Base-by-base conservation (phyloP, 73 alveolate species). In the Diophrys appendiculata region DNA sequence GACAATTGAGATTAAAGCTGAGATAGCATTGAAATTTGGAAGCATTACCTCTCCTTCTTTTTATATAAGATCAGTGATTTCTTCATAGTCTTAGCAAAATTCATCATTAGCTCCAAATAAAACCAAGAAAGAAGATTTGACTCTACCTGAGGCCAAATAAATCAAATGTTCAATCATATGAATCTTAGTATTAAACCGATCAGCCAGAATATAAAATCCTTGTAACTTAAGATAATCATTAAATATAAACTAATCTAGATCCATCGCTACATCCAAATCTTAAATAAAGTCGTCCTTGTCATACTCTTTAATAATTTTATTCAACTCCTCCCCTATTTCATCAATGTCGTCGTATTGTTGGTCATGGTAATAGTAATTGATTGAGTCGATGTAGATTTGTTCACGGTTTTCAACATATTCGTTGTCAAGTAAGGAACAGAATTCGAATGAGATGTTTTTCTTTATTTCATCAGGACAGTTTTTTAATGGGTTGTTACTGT, bases 111-210 rank as follows among this genome's bases (percentile, higher is more conserved):
- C 3, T 3, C 54, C 31, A 25, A 67, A 31, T 14, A 67, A 5
- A n/a, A 31, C 25, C 54, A 67, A 3, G 75, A 23, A 67, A 25
- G 54, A 26, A 2, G 75, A 26, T 5, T 31, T 18, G 43, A 25
- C 5, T 67, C 75, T 67, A 28, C 75, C 75, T 25, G 54, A 25
- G 1, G 75, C 75, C 24, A 67, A 24, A 31, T 67, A 67, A 24
- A 28, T 31, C 5, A 67, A 3, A 25, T 67, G 31, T 67, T 67
- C 75, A 26, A 67, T 23, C 3, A 67, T 3, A 25, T 67, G 54
- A 5, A 67, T 43, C 60, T 43, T 43, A 43, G 60, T 43, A 18
- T 43, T 43, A 43, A 43, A 43, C 18, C 60, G 5, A 43, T 43
- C 60, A 43, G 60, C 60, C 5, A 43, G 60, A 11, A 43, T 11